These are phyloP conservation scores for Suillus luteus DNA, from an alignment of 768 basidiomycete genomes.

Conservation along the genomic window DNA sequence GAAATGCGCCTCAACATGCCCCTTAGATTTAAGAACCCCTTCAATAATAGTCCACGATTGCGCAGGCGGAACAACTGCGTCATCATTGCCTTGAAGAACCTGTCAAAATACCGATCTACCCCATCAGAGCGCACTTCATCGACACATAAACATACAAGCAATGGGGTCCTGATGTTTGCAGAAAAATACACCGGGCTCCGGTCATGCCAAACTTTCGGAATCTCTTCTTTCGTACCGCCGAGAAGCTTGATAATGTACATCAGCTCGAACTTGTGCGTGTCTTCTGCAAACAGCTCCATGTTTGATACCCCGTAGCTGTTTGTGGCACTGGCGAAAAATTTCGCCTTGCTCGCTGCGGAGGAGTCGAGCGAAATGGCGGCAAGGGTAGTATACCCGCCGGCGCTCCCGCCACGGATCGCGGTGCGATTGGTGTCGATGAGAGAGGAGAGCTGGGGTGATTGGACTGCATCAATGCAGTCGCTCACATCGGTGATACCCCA, in stretches of 20 bases:
- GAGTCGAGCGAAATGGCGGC: conserved; percentile 42
- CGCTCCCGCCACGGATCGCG: conserved; percentile 70
- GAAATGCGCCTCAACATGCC: conserved; percentile 36
- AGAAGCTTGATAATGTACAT: conserved; percentile 60
- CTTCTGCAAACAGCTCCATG: conserved; percentile 52
- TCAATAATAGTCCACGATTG: conserved; percentile 43
- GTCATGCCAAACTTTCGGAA: conserved; percentile 57
- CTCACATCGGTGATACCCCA: conserved; percentile 76
- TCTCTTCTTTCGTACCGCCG: conserved; percentile 54
- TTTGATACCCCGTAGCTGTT: conserved; percentile 73
- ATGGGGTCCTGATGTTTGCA: conserved; percentile 58
- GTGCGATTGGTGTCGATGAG: conserved; percentile 66
- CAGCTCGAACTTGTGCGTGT: conserved; percentile 75
- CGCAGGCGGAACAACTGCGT: conserved; percentile 65
- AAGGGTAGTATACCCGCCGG: conserved; percentile 75
- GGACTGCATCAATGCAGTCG: conserved; percentile 58
- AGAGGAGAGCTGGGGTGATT: conserved; percentile 38
- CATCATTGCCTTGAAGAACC: conserved; percentile 68
- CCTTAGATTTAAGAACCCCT: background rate
- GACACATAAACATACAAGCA: conserved; percentile 49
- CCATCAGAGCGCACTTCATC: conserved; percentile 33
- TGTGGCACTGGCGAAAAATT: conserved; percentile 60
- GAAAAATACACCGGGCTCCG: conserved; percentile 67
- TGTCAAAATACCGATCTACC: conserved; percentile 29
- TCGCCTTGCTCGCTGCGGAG: conserved; percentile 61